These are phyloP conservation scores for Saccharum hybrid DNA, from an alignment of 202 grass and related monocot species.

Conservation along the genomic window DNA sequence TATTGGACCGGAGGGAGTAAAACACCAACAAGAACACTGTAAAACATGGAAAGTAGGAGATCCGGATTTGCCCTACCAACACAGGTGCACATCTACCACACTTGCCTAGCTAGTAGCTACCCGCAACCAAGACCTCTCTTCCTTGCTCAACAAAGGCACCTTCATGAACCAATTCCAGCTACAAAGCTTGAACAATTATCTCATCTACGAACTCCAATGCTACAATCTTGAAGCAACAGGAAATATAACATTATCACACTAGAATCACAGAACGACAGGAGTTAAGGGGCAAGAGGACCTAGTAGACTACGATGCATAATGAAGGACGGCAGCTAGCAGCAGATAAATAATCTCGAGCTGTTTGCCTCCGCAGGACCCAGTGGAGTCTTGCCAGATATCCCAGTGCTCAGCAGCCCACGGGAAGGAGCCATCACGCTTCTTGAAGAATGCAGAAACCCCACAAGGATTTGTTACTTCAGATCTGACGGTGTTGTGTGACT, in stretches of 20 bases:
- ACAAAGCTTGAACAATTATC: not conserved
- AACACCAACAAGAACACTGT: no score
- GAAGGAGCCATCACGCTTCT: not conserved
- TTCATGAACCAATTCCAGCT: not conserved
- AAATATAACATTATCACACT: not conserved
- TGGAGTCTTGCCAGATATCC: not conserved
- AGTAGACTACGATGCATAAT: not conserved
- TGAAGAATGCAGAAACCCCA: constrained; percentile 11
- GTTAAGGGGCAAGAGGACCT: no score
- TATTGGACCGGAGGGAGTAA: no score
- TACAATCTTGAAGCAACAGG: not conserved
- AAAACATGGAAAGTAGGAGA: no score
- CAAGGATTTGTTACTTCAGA: constrained; percentile 39
- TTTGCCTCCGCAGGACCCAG: not conserved
- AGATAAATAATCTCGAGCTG: not conserved
- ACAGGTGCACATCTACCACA: no score
- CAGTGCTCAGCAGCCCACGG: not conserved
- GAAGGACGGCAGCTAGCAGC: not conserved
- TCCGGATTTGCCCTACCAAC: no score
- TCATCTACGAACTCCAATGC: not conserved
- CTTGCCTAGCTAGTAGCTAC: not conserved
- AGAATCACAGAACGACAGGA: not conserved
- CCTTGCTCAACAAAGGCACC: not conserved
- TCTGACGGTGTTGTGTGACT: constrained; percentile 80
- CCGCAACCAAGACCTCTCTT: not conserved